These are phyloP conservation scores for Wallacemonas sp. DNA, from an alignment of 208 protist genomes.

Conservation along the genomic window DNA sequence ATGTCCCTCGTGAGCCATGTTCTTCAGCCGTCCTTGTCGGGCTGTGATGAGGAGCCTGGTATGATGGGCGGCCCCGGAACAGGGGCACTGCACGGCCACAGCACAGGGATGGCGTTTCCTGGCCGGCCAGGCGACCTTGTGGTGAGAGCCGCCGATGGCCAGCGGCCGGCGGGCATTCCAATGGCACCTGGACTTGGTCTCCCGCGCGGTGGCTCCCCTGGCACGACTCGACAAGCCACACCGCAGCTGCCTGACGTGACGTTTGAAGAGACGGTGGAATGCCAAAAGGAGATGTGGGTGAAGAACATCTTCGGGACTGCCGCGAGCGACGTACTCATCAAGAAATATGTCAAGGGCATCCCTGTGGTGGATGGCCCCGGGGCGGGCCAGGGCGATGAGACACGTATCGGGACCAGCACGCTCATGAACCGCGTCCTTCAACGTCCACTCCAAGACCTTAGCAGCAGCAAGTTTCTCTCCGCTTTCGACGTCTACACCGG, in stretches of 20 bases:
- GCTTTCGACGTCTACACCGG: conserved; percentile 73
- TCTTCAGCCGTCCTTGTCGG: too few relatives aligned
- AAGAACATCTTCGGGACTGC: conserved; percentile 58
- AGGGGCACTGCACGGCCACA: too few relatives aligned
- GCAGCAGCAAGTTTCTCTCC: conserved; percentile 70
- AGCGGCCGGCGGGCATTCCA: background rate
- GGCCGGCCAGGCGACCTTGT: too few relatives aligned
- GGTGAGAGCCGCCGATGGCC: background rate
- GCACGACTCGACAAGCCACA: background rate
- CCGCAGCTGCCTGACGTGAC: background rate
- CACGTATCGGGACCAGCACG: conserved; percentile 30
- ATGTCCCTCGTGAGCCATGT: conserved; percentile 11
- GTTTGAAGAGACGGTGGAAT: conserved; percentile 16
- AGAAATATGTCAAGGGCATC: background rate
- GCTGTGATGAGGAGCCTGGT: too few relatives aligned
- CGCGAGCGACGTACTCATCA: conserved; percentile 1
- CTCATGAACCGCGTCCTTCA: conserved; percentile 65
- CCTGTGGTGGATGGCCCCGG: conserved; percentile 11
- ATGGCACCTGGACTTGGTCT: too few relatives aligned
- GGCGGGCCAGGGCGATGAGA: conserved; percentile 15
- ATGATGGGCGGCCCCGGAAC: too few relatives aligned
- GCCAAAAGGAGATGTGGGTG: conserved; percentile 46
- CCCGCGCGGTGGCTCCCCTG: background rate
- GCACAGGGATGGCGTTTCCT: too few relatives aligned
- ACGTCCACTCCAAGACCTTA: conserved; percentile 74